Base-by-base conservation (phyloP, 306 rosid species). In the Acmispon strigosus region DNA sequence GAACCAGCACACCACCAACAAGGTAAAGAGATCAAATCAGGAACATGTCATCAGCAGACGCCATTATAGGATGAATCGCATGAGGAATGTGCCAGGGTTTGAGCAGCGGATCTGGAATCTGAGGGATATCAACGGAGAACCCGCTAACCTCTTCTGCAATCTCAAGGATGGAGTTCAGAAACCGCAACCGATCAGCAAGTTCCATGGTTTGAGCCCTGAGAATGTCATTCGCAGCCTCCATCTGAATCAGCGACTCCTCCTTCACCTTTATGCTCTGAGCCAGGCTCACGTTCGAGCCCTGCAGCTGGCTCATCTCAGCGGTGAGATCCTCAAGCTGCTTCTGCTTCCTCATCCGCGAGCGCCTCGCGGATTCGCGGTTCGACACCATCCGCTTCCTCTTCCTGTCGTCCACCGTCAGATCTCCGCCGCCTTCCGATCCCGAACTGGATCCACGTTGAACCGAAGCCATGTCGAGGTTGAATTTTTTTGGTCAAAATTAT, bases 381-480 rank as follows among this genome's bases (percentile, higher is more conserved):
- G 99, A 95, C 34, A 70, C 66, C 99, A 91, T 91, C 78, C 97
- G 76, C 89, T 95, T 95, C 79, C 97, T 77, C 86, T 95, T 95
- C 80, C 86, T 76, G 43, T 87, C 96, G 73, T 95, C 91, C 92
- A 0, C 86, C 95, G 15, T 87, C 93, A 1, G 99, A 94, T 32
- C 37, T 95, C 91, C 95, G 0, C 88, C 96, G 0, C 88, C 96
- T 17, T 89, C 93, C 1, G 99, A 94, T 36, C 97, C 92, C 0
- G 90, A 86, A 73, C 96, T 88, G n/a, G 76, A 58, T 9, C 66
- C 67, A 13, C 82, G 82, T 42, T 72, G 89, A 73, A 53, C 63
- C 61, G 95, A 87, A n/a, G 83, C 54, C 99, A 90, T 92, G 14
- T 4, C 8, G 27, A 17, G 12, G 66, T 50, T 49, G 37, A 55